phyloP scores from a whole-genome alignment of 305 asterid genomes.

The Solanum aculeatissimum region DNA sequence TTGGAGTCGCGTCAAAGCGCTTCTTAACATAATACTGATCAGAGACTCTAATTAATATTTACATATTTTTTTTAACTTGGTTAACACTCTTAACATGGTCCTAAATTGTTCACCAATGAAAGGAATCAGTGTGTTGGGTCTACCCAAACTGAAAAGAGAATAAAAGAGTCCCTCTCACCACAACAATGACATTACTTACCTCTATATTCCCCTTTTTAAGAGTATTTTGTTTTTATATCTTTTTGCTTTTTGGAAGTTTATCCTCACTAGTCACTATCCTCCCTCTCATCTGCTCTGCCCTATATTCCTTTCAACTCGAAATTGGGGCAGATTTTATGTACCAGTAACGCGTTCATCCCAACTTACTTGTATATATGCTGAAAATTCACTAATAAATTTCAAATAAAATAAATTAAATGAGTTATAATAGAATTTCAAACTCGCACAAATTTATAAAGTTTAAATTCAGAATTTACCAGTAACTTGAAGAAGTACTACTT shows the following conservation, averaged over 20 bases:
- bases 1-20: too few species aligned
- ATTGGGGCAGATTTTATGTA: background rate
- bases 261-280: slow-evolving; percentile 27
- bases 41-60: too few species aligned
- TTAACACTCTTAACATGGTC: background rate
- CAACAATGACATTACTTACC: slow-evolving; percentile 21
- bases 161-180: slow-evolving; percentile 6
- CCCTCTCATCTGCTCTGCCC: background rate
- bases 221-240: slow-evolving; percentile 14
- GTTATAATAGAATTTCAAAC: background rate
- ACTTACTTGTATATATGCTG: background rate
- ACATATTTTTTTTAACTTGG: background rate
- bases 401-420: background rate
- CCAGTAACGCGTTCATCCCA: background rate
- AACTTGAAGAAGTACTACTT: background rate
- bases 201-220: background rate
- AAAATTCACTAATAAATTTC: background rate
- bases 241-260: slow-evolving; percentile 47
- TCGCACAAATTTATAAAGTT: background rate
- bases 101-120: background rate
- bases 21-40: too few species aligned
- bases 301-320: background rate
- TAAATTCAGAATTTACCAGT: background rate
- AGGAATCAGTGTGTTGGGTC: background rate
- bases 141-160: background rate